A percentile compares a stretch with the other conserved stretches of the same genome.
Evolutionary conservation across 148 eudicot genomes (phyloP).

Genomic region (Rhododendron henanense): DNA sequence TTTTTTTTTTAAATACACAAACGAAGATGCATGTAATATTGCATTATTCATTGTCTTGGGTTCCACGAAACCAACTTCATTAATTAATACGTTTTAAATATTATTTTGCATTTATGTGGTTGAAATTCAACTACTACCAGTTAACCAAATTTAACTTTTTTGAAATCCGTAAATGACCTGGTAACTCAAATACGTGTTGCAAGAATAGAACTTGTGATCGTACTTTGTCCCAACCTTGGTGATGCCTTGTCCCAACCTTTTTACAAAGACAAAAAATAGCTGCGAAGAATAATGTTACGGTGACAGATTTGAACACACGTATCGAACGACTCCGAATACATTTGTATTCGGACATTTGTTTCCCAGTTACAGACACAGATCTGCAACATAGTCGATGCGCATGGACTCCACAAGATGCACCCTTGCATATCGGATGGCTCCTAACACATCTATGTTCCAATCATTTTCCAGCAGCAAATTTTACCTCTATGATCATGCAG

Average conservation of each 20-base stretch:
- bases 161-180: background rate
- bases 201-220: too few species aligned
- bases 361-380: background rate
- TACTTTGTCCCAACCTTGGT: too few species aligned
- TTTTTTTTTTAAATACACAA: too few species aligned
- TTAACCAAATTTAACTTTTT: background rate
- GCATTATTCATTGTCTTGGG: background rate
- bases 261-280: background rate
- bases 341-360: too few species aligned
- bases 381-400: background rate
- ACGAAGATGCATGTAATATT: too few species aligned
- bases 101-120: too few species aligned
- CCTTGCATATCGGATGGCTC: too few species aligned
- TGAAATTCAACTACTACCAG: too few species aligned
- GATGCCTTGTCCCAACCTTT: too few species aligned
- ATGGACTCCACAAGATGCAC: too few species aligned
- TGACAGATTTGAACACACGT: background rate
- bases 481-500: background rate
- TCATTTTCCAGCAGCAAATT: background rate
- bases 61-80: background rate
- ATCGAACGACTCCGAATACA: background rate
- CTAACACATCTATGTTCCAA: too few species aligned
- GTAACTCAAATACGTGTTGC: background rate
- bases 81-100: too few species aligned
- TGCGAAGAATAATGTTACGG: background rate